These are phyloP conservation scores for Fusarium sp. DNA, from an alignment of 2,329 filamentous ascomycete genomes.

Conservation along the genomic window DNA sequence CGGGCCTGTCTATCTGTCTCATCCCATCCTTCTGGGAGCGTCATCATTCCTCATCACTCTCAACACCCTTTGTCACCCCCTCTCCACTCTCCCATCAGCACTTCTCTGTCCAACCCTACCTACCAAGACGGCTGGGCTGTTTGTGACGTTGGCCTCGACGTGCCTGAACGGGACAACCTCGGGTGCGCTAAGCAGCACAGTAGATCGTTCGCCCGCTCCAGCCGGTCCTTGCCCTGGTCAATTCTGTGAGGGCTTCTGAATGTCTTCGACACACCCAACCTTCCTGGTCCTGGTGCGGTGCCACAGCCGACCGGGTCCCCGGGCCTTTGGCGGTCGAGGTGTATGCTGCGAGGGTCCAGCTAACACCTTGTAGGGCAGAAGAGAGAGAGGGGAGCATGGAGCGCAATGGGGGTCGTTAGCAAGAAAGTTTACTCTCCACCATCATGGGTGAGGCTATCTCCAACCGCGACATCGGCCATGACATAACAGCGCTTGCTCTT, in stretches of 20 bases:
- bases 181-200: slow-evolving; percentile 14
- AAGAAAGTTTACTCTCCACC: background rate
- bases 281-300: background rate
- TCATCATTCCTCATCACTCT: slow-evolving; percentile 12
- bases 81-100: background rate
- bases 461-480: background rate
- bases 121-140: background rate
- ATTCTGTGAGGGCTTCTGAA: background rate
- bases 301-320: slow-evolving; percentile 1
- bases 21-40: background rate
- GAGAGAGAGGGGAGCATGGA: background rate
- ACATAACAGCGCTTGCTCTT: background rate
- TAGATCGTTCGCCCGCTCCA: slow-evolving; percentile 18
- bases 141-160: slow-evolving; percentile 8
- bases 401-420: background rate
- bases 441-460: slow-evolving; percentile 10
- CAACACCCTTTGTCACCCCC: background rate
- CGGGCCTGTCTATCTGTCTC: background rate
- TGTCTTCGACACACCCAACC: background rate
- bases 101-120: background rate
- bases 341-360: background rate
- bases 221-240: background rate
- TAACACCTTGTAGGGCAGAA: slow-evolving; percentile 15
- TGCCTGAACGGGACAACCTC: slow-evolving; percentile 14
- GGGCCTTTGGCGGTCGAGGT: background rate